Evolutionary conservation across 2,329 filamentous ascomycete genomes (phyloP).

Genomic region (Sarocladium strictum): DNA sequence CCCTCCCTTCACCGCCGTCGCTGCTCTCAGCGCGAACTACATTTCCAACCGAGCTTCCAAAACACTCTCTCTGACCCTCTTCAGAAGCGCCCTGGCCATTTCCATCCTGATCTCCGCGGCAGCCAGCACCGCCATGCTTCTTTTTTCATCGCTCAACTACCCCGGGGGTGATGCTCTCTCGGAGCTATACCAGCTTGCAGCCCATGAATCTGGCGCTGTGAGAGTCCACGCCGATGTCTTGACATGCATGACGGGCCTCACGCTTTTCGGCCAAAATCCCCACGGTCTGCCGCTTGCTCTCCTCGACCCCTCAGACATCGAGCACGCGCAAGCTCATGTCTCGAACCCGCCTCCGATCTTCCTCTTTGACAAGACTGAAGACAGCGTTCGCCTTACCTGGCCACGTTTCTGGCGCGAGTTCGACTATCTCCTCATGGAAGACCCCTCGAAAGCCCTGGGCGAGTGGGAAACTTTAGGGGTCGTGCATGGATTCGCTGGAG

Average conservation of each 20-base stretch:
- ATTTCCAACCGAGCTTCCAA: conserved; percentile 63
- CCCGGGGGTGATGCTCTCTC: conserved; percentile 77
- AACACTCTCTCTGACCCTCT: conserved; percentile 45
- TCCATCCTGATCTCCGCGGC: conserved; percentile 57
- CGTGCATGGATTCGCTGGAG: conserved; percentile 51
- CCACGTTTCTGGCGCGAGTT: conserved; percentile 57
- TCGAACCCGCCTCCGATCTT: conserved; percentile 21
- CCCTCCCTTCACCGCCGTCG: conserved; percentile 72
- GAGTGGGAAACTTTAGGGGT: conserved; percentile 52
- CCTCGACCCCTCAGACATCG: conserved; percentile 11
- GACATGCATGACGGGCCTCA: conserved; percentile 66
- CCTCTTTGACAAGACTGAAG: conserved; percentile 59
- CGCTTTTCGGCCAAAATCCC: conserved; percentile 54
- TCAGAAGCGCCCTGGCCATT: conserved; percentile 47
- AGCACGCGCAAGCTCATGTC: conserved; percentile 11
- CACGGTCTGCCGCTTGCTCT: conserved; percentile 29
- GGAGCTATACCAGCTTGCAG: conserved; percentile 37
- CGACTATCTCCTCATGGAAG: conserved; percentile 56
- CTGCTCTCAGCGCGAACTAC: conserved; percentile 67
- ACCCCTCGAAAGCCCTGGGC: conserved; percentile 39
- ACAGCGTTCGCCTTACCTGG: conserved; percentile 33
- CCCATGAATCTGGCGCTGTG: conserved; percentile 21
- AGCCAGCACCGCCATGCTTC: conserved; percentile 61
- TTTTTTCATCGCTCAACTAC: conserved; percentile 85
- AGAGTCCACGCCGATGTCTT: conserved; percentile 58